Evolutionary conservation across 1,139 yeast genomes (phyloP).

Genomic region (Yarrowia galli): DNA sequence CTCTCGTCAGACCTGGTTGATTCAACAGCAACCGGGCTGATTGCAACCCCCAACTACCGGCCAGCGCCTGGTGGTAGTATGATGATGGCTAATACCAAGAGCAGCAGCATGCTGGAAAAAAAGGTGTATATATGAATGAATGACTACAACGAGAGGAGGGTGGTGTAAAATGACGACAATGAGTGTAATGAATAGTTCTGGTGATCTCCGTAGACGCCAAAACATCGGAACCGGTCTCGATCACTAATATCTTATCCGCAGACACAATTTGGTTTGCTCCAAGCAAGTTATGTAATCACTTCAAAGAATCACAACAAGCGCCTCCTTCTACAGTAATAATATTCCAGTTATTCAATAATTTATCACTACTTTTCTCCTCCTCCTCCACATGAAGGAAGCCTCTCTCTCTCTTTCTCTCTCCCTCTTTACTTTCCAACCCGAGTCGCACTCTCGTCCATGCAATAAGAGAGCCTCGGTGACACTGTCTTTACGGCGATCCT

Average conservation of each 20-base stretch:
- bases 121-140: slow-evolving; percentile 37
- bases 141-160: background rate
- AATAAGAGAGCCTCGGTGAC: background rate
- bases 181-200: no score
- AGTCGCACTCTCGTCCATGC: background rate
- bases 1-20: background rate
- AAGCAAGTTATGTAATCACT: no score
- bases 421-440: background rate
- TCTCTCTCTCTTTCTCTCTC: background rate
- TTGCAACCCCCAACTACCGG: background rate
- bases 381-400: background rate
- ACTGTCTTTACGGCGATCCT: background rate
- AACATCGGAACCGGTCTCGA: no score
- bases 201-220: no score
- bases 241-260: no score
- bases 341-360: slow-evolving; percentile 2
- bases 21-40: slow-evolving; percentile 10
- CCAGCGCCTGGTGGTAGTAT: slow-evolving; percentile 12
- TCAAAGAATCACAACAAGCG: no score
- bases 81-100: slow-evolving; percentile 16
- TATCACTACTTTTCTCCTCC: slow-evolving; percentile 10
- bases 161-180: no score
- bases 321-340: background rate
- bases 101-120: slow-evolving; percentile 22
- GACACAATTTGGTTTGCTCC: no score